A percentile compares a stretch with the other conserved stretches of the same genome.
Evolutionary conservation across 2,329 filamentous ascomycete genomes (phyloP).

Genomic region (Tolypocladium paradoxum): DNA sequence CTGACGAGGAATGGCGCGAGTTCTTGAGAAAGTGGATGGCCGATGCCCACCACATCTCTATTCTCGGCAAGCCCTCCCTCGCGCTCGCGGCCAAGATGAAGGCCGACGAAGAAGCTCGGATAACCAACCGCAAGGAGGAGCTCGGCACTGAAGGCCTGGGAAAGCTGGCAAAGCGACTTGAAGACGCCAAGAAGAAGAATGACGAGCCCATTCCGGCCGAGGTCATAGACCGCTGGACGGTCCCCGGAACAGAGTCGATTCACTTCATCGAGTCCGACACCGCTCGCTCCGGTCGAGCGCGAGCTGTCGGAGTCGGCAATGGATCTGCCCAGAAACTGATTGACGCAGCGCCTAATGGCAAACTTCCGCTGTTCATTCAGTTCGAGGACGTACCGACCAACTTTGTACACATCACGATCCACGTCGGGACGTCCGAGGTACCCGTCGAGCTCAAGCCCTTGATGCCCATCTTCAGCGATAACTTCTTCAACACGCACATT

Average conservation of each 20-base stretch:
- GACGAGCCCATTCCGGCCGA: conserved; percentile 74
- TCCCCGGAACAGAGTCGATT: conserved; percentile 81
- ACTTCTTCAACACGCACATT: conserved; percentile 91
- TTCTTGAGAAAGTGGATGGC: conserved; percentile 78
- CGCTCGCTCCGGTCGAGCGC: conserved; percentile 70
- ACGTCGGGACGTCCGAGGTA: conserved; percentile 67
- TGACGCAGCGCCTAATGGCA: conserved; percentile 50
- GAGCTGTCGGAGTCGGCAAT: conserved; percentile 53
- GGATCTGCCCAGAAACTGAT: conserved; percentile 67
- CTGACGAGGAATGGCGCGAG: conserved; percentile 69
- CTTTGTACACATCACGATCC: conserved; percentile 76
- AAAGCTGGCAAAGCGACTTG: conserved; percentile 62
- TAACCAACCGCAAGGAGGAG: conserved; percentile 66
- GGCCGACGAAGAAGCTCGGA: conserved; percentile 63
- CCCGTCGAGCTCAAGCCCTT: conserved; percentile 78
- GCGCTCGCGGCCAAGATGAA: conserved; percentile 74
- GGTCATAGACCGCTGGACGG: conserved; percentile 69
- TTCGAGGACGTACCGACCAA: conserved; percentile 91
- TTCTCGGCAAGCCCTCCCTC: conserved; percentile 77
- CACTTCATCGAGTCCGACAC: conserved; percentile 87
- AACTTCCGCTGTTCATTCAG: conserved; percentile 82
- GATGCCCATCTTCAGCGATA: conserved; percentile 73
- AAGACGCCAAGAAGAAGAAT: conserved; percentile 78
- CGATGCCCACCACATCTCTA: conserved; percentile 76
- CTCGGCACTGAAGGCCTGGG: conserved; percentile 76